A percentile compares a stretch with the other conserved stretches of the same genome.
Evolutionary conservation across 2,329 filamentous ascomycete species (phyloP).

Genomic region (Colletotrichum spaethianum): DNA sequence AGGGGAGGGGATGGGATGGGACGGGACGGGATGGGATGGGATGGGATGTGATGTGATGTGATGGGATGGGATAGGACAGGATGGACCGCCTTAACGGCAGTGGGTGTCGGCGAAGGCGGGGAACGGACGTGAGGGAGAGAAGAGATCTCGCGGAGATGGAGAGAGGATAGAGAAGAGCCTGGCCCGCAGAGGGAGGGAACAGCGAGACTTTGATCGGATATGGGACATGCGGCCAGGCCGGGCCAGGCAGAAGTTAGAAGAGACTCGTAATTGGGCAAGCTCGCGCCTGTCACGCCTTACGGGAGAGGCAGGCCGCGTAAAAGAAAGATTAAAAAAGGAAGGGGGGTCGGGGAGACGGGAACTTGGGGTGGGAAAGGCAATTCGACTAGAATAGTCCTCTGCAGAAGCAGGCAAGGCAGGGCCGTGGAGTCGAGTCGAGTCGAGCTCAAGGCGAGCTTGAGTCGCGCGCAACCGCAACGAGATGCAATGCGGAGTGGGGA

Average conservation of each 20-base stretch:
- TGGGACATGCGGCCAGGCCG: constrained; percentile 35
- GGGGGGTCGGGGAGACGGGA: constrained; percentile 6
- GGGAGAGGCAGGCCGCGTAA: constrained; percentile 23
- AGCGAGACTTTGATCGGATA: constrained; percentile 40
- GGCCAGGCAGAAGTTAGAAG: constrained; percentile 30
- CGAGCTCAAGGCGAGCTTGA: constrained; percentile 18
- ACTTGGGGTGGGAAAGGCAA: constrained; percentile 1
- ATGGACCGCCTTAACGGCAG: constrained; percentile 27
- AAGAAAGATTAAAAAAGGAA: too few species aligned
- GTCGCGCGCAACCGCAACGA: constrained; percentile 24
- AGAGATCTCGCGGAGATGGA: constrained; percentile 27
- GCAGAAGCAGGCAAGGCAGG: constrained; percentile 14
- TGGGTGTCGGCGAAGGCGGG: constrained; percentile 38
- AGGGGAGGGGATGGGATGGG: constrained; percentile 6
- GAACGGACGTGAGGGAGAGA: constrained; percentile 25
- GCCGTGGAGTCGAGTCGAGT: constrained; percentile 21
- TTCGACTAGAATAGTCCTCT: background rate
- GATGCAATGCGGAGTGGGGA: constrained; percentile 26
- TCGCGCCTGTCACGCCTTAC: constrained; percentile 19
- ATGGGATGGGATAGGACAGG: background rate
- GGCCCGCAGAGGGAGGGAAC: constrained; percentile 33
- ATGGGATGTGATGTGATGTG: too few species aligned
- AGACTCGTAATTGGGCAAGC: background rate
- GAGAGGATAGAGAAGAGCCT: constrained; percentile 35
- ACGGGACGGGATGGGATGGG: constrained; percentile 2